Evolutionary conservation across 495 filamentous ascomycete species (phyloP), one percentile per base, ranked within the genome.

Genomic region (Podospora anserina): DNA sequence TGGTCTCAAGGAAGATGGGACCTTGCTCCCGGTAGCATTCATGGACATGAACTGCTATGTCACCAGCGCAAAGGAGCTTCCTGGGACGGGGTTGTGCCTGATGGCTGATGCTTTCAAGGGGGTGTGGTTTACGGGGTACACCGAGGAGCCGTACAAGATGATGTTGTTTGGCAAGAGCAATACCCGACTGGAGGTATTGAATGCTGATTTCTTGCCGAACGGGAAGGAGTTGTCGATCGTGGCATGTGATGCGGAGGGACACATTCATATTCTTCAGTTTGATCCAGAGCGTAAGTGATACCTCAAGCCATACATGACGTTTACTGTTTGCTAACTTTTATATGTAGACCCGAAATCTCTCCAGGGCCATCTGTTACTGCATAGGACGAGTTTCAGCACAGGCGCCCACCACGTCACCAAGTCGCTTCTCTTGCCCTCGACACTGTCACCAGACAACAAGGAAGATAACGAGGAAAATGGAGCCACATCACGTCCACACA

Each of bases 1-100:
- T 62, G 95, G 95, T 53, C 83, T 99, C 0, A 97, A 97, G 74
- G 95, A 98, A 79, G 95, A 99, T 72, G 91, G 92, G 2, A 91
- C 88, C 4, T 84, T 98, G 58, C 84, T 98, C 2, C 95, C 95
- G 0, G 94, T 98, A 26, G 95, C 95, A 0, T 99, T 99, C 73
- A 91, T 99, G 88, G 95, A 99, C 73, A 93, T 97, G 89, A 94
- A 91, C 81, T 93, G 91, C 79, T 94, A 94, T 77, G 91, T 96
- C 34, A 92, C 87, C 2, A 85, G 89, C 4, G 88, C 90, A 60
- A 96, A 93, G 75, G 91, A 92, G 70, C 83, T 98, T 53, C 86
- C 86, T 27, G 88, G 90, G 1, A 96, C 93, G 0, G 94, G 94
- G 4, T 83, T 98, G 75, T 91, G 88, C 71, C 78, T 96, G 4